Percentiles rank a stretch among this genome's conserved stretches.
Evolutionary conservation across 1,284 basidiomycete species (phyloP).

Genomic region (Boletus hoseneyae): DNA sequence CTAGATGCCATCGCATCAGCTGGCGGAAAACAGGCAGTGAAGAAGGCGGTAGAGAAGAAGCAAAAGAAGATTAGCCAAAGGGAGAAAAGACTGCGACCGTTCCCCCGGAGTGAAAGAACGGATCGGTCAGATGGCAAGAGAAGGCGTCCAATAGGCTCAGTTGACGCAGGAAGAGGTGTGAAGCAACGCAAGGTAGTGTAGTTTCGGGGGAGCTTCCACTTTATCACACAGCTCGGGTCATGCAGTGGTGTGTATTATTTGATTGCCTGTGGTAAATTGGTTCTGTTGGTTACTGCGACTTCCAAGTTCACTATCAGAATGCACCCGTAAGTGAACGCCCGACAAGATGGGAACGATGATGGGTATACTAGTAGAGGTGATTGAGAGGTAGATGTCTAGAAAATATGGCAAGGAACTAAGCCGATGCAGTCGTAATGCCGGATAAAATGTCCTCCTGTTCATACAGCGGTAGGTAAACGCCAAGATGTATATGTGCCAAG

Average conservation of each 20-base stretch:
- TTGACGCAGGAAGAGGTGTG: conserved; percentile 6
- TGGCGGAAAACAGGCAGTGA: conserved; percentile 79
- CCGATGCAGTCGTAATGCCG: conserved; percentile 17
- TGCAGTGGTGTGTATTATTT: conserved; percentile 24
- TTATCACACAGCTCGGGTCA: conserved; percentile 1
- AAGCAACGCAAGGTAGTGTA: conserved; percentile 28
- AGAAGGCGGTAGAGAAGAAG: conserved; percentile 86
- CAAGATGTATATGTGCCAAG: conserved; percentile 67
- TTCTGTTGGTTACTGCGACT: conserved; percentile 29
- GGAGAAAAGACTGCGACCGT: conserved; percentile 84
- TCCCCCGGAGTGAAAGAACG: conserved; percentile 35
- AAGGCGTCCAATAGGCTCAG: conserved; percentile 12
- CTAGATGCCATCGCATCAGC: conserved; percentile 72
- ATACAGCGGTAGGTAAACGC: conserved; percentile 71
- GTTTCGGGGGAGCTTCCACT: background rate
- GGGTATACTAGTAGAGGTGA: conserved; percentile 27
- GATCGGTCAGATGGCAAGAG: conserved; percentile 14
- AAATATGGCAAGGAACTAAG: conserved; percentile 22
- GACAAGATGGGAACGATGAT: conserved; percentile 30
- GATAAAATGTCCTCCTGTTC: conserved; percentile 58
- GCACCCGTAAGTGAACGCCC: conserved; percentile 20
- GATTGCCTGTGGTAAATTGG: conserved; percentile 30
- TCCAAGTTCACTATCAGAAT: conserved; percentile 28
- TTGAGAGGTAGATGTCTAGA: conserved; percentile 25
- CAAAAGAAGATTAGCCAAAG: conserved; percentile 85